Evolutionary conservation across 1,284 basidiomycete species (phyloP), one percentile per base, ranked within the genome.

Genomic region (Apiotrichum sp.): DNA sequence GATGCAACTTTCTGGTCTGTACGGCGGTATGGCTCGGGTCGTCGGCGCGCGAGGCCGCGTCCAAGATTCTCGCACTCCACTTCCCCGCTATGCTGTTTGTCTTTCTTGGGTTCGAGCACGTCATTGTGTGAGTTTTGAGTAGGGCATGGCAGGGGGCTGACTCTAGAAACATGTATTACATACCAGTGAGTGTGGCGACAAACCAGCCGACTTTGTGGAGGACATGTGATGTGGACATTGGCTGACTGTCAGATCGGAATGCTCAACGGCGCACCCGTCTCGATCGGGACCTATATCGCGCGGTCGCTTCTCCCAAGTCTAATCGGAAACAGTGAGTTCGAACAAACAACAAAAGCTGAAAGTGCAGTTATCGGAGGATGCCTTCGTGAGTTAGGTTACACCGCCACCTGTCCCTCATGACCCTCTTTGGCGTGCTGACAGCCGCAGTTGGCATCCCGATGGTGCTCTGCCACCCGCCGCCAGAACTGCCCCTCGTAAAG

Each of bases 1-100:
- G 74, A 3, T 76, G 73, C 57, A 75, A 76, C 64, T 69, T 72
- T 48, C 59, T 75, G 14, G 73, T 76, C 32, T 70, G 69, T 58
- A 63, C 69, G 32, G 72, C 72, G 14, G 69, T 76, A 32, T 74
- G 69, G 62, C 70, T 73, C 38, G 69, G 66, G 8, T 49, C 62
- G 2, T 56, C 65, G 2, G 65, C 70, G 6, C 64, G 68, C 13
- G 74, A 75, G 52, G 65, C 64, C 9, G 52, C 68, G 13, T 65
- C 64, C 38, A 75, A 75, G 58, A 66, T 75, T 11, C 53, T 69
- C 33, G 70, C 67, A 2, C 51, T 67, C n/a, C 69, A 70, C 57
- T 66, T 75, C 62, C 74, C 74, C 7, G 66, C 74, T 45, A 67
- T 69, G 46, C 61, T 70, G 29, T 75, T 75, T 49, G 72, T 76